Percentiles rank a stretch among this genome's conserved stretches.
phyloP scores from a whole-genome alignment of 345 rosid species.

The Microthlaspi erraticum region DNA sequence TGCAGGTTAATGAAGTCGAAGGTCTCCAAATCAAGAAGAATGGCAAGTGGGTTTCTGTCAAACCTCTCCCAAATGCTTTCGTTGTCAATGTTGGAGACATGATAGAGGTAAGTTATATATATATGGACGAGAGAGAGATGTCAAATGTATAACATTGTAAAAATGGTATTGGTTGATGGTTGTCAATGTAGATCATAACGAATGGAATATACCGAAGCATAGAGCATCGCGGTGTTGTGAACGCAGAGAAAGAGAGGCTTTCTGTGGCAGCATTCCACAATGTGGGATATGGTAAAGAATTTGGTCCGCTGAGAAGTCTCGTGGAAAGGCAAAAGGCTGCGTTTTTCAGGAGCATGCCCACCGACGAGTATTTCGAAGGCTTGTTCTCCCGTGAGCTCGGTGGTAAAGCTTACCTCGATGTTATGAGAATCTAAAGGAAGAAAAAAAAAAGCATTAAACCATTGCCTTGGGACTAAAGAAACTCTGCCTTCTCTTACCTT shows the following conservation, averaged over 20 bases:
- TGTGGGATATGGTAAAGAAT: constrained; percentile 27
- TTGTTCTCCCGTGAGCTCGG: constrained; percentile 30
- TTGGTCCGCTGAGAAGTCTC: constrained; percentile 43
- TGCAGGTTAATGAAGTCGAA: constrained; percentile 49
- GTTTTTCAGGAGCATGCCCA: constrained; percentile 27
- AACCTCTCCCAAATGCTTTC: constrained; percentile 34
- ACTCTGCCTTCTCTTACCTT: too few relatives aligned
- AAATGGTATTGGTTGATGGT: background rate
- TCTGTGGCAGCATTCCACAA: constrained; percentile 45
- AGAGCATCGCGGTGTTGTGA: constrained; percentile 48
- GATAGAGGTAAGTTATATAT: constrained; percentile 24
- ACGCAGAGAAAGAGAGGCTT: constrained; percentile 45
- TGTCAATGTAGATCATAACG: constrained; percentile 42
- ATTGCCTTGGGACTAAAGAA: too few relatives aligned
- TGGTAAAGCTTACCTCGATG: constrained; percentile 46
- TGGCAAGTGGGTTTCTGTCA: constrained; percentile 45
- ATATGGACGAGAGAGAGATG: background rate
- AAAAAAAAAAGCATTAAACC: too few relatives aligned
- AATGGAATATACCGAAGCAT: constrained; percentile 49
- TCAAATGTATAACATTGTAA: too few relatives aligned
- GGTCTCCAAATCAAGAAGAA: constrained; percentile 63
- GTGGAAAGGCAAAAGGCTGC: constrained; percentile 38
- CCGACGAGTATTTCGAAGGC: constrained; percentile 30
- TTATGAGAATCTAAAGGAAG: constrained; percentile 33
- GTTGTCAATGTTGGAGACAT: constrained; percentile 34